These are phyloP conservation scores for Diaporthe sp. DNA, from an alignment of 2,329 filamentous ascomycete species.

Conservation along the genomic window DNA sequence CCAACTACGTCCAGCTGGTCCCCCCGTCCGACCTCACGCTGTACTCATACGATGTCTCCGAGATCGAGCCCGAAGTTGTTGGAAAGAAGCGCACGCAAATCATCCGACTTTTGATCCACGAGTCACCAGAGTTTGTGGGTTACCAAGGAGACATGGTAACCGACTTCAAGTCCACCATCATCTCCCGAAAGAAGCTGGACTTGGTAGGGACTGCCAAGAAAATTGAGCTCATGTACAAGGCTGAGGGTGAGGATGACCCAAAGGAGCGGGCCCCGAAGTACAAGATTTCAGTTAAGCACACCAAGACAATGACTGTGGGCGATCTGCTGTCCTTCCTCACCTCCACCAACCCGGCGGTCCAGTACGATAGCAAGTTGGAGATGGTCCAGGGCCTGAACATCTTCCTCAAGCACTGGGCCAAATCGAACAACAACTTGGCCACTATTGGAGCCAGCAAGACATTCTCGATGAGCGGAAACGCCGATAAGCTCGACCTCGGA, in stretches of 20 bases:
- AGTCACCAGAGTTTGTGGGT: slow-evolving; percentile 38
- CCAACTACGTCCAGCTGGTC: slow-evolving; percentile 44
- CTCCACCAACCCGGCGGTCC: slow-evolving; percentile 42
- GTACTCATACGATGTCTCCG: slow-evolving; percentile 42
- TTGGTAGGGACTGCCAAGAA: slow-evolving; percentile 15
- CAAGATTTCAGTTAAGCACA: slow-evolving; percentile 43
- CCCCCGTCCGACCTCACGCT: slow-evolving; percentile 38
- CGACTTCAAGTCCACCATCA: slow-evolving; percentile 50
- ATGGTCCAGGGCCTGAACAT: slow-evolving; percentile 81
- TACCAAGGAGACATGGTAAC: slow-evolving; percentile 45
- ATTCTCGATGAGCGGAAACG: slow-evolving; percentile 42
- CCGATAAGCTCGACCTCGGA: slow-evolving; percentile 43
- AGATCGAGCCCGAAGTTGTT: slow-evolving; percentile 35
- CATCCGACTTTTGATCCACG: slow-evolving; percentile 44
- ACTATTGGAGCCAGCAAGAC: slow-evolving; percentile 48
- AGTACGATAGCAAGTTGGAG: slow-evolving; percentile 45
- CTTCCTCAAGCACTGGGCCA: slow-evolving; percentile 62
- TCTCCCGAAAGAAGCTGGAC: slow-evolving; percentile 45
- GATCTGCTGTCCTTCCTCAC: slow-evolving; percentile 46
- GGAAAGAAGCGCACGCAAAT: slow-evolving; percentile 42
- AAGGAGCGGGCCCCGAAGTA: slow-evolving; percentile 39
- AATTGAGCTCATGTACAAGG: slow-evolving; percentile 44
- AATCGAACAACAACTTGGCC: slow-evolving; percentile 42
- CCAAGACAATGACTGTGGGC: slow-evolving; percentile 43
- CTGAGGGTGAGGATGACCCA: slow-evolving; percentile 48